Evolutionary conservation across 257 asterid genomes (phyloP), one percentile per base, ranked within the genome.

Genomic region (Nicotiana paniculata): DNA sequence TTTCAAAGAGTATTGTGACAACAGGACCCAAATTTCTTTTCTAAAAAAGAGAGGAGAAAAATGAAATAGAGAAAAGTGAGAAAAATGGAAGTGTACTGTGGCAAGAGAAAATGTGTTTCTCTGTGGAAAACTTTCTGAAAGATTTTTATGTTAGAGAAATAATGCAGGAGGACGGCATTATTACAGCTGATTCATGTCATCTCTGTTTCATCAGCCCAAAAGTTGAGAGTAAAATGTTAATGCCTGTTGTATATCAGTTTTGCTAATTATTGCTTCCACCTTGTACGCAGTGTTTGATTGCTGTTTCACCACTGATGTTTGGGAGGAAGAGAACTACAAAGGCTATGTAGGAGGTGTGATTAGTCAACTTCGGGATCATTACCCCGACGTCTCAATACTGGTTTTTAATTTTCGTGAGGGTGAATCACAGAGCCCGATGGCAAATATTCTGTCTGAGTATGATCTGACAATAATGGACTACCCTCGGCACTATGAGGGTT

Each of bases 391-490:
- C 61, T 90, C 97, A 81, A 86, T 95, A 79, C 77, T 95, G 89
- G 96, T 93, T 83, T 95, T 95, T 88, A 95, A 93, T 89, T 95
- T 95, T 77, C 92, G 94, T 46, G 95, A 93, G 64, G 99, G 91
- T 39, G 90, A 86, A 66, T 82, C 87, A 53, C 90, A 87, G 80
- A 92, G 97, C 86, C 89, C 84, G 85, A 92, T 95, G 77, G 92
- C 97, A 54, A 88, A 83, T 88, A 95, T 91, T 77, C 84, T 95
- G 88, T 86, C 93, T 5, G 97, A 92, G 76, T 91, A 90, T 85
- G 97, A 95, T 81, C 85, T 93, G 89, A 95, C 99, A 55, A 89
- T 95, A 87, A 93, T 93, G 95, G 98, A 95, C 90, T 95, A 95
- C 82, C 99, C 98, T 83, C 88, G 98, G 79, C 98, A 95, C 61